A percentile compares a stretch with the other conserved stretches of the same genome.
Evolutionary conservation across 225 moss, liverwort and hornwort genomes (phyloP).

Genomic region (Pleurozium schreberi): DNA sequence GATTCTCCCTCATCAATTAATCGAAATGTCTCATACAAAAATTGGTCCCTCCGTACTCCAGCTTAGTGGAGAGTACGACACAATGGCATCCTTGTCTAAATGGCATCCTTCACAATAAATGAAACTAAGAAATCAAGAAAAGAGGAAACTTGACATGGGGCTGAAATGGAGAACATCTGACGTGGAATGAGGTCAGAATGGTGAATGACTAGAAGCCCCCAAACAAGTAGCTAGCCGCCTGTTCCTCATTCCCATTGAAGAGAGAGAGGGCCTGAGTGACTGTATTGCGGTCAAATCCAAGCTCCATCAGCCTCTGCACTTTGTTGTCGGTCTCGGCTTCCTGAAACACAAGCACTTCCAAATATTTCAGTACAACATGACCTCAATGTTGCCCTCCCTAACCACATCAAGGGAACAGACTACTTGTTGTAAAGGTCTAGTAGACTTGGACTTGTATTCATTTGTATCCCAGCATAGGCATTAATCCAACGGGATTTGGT

Average conservation of each 20-base stretch:
- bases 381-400: not conserved
- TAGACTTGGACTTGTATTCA: not conserved
- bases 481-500: not conserved
- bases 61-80: not conserved
- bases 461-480: too few relatives aligned
- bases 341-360: not conserved
- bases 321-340: slow-evolving; percentile 47
- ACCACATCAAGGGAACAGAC: not conserved
- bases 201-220: slow-evolving; percentile 20
- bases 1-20: not conserved
- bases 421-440: too few relatives aligned
- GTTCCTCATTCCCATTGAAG: slow-evolving; percentile 54
- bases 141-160: not conserved
- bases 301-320: slow-evolving; percentile 72
- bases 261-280: slow-evolving; percentile 59
- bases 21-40: not conserved
- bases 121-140: not conserved
- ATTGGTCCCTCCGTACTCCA: not conserved
- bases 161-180: not conserved
- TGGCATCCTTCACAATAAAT: not conserved
- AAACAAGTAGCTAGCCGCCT: slow-evolving; percentile 47
- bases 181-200: not conserved
- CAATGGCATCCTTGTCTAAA: not conserved
- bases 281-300: slow-evolving; percentile 64
- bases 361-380: not conserved